These are phyloP conservation scores for Colletotrichum ledebouriae DNA, from an alignment of 2,329 filamentous ascomycete species.

Conservation along the genomic window DNA sequence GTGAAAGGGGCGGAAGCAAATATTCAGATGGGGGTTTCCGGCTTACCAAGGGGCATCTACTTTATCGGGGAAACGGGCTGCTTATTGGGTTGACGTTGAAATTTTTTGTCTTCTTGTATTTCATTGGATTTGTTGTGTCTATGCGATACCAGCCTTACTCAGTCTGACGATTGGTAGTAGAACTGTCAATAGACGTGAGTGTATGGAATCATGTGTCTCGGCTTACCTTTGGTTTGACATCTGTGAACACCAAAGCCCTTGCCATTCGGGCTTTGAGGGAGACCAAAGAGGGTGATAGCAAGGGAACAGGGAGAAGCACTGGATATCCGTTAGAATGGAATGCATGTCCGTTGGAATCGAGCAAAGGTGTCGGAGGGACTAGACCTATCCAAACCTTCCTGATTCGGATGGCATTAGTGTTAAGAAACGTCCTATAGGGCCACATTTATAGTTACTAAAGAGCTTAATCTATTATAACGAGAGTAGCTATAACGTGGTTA, in stretches of 20 bases:
- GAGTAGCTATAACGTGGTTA: no score
- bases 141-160: slow-evolving; percentile 37
- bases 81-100: slow-evolving; percentile 17
- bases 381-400: slow-evolving; percentile 1
- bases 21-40: slow-evolving; percentile 3
- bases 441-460: no score
- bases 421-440: no score
- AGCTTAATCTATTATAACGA: no score
- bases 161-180: slow-evolving; percentile 28
- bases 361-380: no score
- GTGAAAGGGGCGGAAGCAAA: slow-evolving; percentile 12
- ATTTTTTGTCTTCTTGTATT: slow-evolving; percentile 38
- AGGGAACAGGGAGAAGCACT: not conserved
- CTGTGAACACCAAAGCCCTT: not conserved
- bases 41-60: slow-evolving; percentile 9
- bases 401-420: slow-evolving; percentile 13
- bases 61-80: slow-evolving; percentile 9
- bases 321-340: slow-evolving; percentile 7
- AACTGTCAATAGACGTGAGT: slow-evolving; percentile 41
- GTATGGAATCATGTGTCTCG: not conserved
- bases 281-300: not conserved
- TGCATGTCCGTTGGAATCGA: slow-evolving; percentile 2
- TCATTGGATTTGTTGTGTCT: slow-evolving; percentile 34
- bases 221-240: no score
- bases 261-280: not conserved